Conservation (phyloP, 768 basidiomycete species). For the Rhodocollybia butyracea region DNA sequence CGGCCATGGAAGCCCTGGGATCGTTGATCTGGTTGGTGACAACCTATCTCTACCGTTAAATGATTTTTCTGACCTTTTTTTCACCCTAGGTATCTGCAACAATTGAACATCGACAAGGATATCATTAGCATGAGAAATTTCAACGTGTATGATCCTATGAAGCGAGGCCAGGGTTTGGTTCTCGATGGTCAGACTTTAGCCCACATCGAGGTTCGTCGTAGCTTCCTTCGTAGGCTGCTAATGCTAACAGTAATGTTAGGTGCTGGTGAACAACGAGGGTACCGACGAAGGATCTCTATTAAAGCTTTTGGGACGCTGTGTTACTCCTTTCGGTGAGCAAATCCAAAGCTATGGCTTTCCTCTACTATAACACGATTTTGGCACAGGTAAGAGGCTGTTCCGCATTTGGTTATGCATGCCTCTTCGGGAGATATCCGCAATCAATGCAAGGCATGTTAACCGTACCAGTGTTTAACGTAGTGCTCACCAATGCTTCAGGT, state of each 20-base stretch:
- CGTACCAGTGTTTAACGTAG: background rate
- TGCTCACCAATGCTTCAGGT: conserved; percentile 37
- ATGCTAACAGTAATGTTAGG: conserved; percentile 32
- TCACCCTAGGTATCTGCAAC: conserved; percentile 71
- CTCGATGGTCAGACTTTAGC: conserved; percentile 94
- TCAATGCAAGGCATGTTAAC: conserved; percentile 74
- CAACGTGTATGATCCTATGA: conserved; percentile 96
- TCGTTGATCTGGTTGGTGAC: conserved; percentile 79
- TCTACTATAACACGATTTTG: no score
- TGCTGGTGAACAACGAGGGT: conserved; percentile 91
- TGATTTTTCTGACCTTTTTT: background rate
- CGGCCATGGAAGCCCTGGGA: conserved; percentile 84
- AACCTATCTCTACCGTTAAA: background rate
- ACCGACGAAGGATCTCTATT: conserved; percentile 88
- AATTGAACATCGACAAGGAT: conserved; percentile 94
- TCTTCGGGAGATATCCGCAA: conserved; percentile 73
- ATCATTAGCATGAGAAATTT: conserved; percentile 96
- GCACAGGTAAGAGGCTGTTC: conserved; percentile 87
- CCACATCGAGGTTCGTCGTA: conserved; percentile 64
- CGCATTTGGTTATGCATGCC: conserved; percentile 97
- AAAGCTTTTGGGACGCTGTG: conserved; percentile 76
- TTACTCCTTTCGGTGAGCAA: conserved; percentile 83
- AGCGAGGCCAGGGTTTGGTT: conserved; percentile 77
- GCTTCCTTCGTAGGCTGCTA: background rate
- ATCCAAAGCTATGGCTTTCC: no score